Base-by-base conservation (phyloP, 1,139 yeast species). In the Geotrichum klebahnii region DNA sequence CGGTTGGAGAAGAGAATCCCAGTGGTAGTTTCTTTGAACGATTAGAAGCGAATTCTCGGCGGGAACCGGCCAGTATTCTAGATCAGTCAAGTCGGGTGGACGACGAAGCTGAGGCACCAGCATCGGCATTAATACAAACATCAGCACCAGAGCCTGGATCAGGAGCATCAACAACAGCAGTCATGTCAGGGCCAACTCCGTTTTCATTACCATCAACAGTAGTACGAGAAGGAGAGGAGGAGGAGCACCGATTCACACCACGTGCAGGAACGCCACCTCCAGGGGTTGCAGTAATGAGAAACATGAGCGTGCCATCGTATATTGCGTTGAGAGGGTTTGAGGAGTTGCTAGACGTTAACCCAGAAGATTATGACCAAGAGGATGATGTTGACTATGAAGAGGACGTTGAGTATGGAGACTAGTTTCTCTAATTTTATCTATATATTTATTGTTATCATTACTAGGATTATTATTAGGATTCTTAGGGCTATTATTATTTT, bases 201-300 rank as follows among this genome's bases (percentile, higher is more conserved):
- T n/a, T n/a, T n/a, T n/a, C n/a, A n/a, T n/a, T n/a, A n/a, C n/a
- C n/a, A n/a, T n/a, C n/a, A n/a, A n/a, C n/a, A n/a, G n/a, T n/a
- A 10, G 29, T 8, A 26, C 9, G 29, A 26, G 34, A 31, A 9
- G 14, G n/a, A 8, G 34, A 31, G n/a, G 34, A 12, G 34, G 34
- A 31, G n/a, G 34, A 31, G n/a, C 34, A 31, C 34, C 8, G 34
- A n/a, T 31, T 31, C 14, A 31, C 34, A 8, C 34, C 34, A 5
- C 34, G 34, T 31, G 34, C 34, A 10, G 34, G 34, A 31, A 31
- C 34, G 12, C 34, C 34, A 16, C 34, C 34, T 31, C 34, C 34
- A n/a, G 34, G 34, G 16, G 16, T 31, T 8, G 34, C 14, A 5
- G 8, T 8, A 31, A 31, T 31, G 16, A 5, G 34, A 31, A 5